Evolutionary conservation across 2,329 filamentous ascomycete genomes (phyloP).

Genomic region (Fusarium oxysporum): DNA sequence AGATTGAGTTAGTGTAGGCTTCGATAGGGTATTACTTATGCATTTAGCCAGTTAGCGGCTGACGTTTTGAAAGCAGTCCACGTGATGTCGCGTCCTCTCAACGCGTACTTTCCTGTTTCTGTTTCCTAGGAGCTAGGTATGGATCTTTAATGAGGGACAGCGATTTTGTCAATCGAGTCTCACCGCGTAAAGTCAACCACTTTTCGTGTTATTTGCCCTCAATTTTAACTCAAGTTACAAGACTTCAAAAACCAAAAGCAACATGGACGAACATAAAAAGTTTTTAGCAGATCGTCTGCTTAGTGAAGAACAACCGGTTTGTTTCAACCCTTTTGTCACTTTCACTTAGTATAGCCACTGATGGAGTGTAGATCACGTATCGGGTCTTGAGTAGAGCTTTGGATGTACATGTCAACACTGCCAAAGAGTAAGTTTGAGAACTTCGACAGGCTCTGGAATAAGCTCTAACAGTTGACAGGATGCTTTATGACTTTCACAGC

Average conservation of each 20-base stretch:
- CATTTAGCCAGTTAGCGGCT: neutral
- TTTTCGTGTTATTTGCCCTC: neutral
- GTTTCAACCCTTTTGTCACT: conserved; percentile 42
- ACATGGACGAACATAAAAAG: conserved; percentile 72
- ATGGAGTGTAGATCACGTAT: conserved; percentile 79
- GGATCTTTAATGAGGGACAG: conserved; percentile 7
- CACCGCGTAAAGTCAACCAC: neutral
- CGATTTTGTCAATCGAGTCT: conserved; percentile 14
- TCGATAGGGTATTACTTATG: neutral
- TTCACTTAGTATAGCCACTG: conserved; percentile 4
- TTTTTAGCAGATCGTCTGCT: conserved; percentile 82
- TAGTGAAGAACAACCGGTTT: conserved; percentile 78
- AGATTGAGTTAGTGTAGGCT: too few relatives aligned
- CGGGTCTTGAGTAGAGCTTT: conserved; percentile 84
- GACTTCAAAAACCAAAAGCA: neutral
- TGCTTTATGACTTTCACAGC: conserved; percentile 89
- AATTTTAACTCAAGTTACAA: neutral
- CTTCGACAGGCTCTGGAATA: neutral
- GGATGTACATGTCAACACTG: conserved; percentile 85
- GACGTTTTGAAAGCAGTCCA: conserved; percentile 20
- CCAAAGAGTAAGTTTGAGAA: conserved; percentile 77
- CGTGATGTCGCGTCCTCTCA: conserved; percentile 51
- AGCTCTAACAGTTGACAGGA: conserved; percentile 63
- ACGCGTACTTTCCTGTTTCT: conserved; percentile 29
- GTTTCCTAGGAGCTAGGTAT: conserved; percentile 4